phyloP scores from a whole-genome alignment of 108 stramenopile genomes.

The Nitzschia sp. region DNA sequence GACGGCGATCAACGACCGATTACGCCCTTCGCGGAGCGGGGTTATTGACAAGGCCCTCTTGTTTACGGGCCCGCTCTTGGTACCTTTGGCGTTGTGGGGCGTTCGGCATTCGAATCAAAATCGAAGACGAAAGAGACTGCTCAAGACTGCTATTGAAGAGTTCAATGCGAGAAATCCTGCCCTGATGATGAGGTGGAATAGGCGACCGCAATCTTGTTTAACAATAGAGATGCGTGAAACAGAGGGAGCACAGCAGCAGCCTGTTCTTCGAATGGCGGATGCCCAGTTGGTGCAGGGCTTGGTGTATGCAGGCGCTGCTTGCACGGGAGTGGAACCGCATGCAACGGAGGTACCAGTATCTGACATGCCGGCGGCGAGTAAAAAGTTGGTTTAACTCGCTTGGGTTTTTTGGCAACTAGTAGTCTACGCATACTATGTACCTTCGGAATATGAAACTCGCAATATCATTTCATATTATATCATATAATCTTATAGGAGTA shows the following conservation, averaged over 20 bases:
- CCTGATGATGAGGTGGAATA: slow-evolving; percentile 48
- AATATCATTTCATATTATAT: too few species aligned
- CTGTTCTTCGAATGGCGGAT: not conserved
- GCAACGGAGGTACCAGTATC: too few species aligned
- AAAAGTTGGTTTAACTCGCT: too few species aligned
- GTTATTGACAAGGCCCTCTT: slow-evolving; percentile 48
- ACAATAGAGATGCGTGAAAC: slow-evolving; percentile 29
- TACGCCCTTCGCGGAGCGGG: slow-evolving; percentile 50
- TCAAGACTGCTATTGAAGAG: slow-evolving; percentile 55
- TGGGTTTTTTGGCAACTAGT: too few species aligned
- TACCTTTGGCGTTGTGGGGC: slow-evolving; percentile 76
- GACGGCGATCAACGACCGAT: slow-evolving; percentile 45
- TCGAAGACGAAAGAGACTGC: slow-evolving; percentile 44
- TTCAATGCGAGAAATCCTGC: slow-evolving; percentile 53
- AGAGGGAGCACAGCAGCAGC: not conserved
- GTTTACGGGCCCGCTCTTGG: slow-evolving; percentile 54
- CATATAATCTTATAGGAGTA: too few species aligned
- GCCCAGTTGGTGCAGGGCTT: not conserved
- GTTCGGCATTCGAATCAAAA: slow-evolving; percentile 54
- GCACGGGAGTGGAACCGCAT: too few species aligned
- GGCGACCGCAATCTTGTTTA: slow-evolving; percentile 25
- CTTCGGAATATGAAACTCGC: too few species aligned
- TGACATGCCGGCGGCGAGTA: too few species aligned
- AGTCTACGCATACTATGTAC: too few species aligned
- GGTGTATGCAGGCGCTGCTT: too few species aligned